Percentiles rank a stretch among this genome's conserved stretches.
Evolutionary conservation across 2,329 filamentous ascomycete genomes (phyloP).

Genomic region (Dactylonectria macrodidyma): DNA sequence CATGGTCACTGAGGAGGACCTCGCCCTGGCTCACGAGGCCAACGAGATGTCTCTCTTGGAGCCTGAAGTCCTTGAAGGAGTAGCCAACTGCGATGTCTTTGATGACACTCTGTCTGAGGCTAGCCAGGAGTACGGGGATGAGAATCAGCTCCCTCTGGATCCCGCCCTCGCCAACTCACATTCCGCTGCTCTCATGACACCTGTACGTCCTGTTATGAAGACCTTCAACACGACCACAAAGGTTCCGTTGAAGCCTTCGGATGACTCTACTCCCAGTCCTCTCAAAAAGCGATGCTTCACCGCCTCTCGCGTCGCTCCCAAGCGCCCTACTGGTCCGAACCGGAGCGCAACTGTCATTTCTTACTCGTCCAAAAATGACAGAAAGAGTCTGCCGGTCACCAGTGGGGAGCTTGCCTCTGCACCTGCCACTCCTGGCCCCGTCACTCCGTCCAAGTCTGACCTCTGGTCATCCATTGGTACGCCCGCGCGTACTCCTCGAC

Average conservation of each 20-base stretch:
- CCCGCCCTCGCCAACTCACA: constrained; percentile 56
- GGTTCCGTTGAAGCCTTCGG: constrained; percentile 80
- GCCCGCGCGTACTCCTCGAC: constrained; percentile 69
- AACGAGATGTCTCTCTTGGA: constrained; percentile 72
- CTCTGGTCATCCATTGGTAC: constrained; percentile 70
- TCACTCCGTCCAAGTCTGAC: constrained; percentile 64
- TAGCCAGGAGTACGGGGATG: constrained; percentile 77
- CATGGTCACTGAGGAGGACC: constrained; percentile 68
- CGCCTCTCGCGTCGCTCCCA: constrained; percentile 62
- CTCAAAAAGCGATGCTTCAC: constrained; percentile 67
- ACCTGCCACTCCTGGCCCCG: constrained; percentile 52
- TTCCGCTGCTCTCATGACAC: constrained; percentile 65
- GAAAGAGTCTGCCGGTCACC: constrained; percentile 45
- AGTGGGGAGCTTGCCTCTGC: constrained; percentile 42
- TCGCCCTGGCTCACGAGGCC: constrained; percentile 71
- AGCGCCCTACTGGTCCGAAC: constrained; percentile 59
- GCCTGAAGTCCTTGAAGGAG: constrained; percentile 56
- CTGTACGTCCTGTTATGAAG: constrained; percentile 65
- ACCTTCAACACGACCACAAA: constrained; percentile 81
- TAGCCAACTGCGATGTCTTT: constrained; percentile 51
- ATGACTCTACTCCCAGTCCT: constrained; percentile 67
- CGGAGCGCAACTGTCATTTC: constrained; percentile 69
- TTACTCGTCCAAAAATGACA: constrained; percentile 66
- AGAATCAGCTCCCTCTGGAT: constrained; percentile 73
- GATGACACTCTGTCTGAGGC: constrained; percentile 71